These are phyloP conservation scores for Xylaria sp. DNA, from an alignment of 2,329 filamentous ascomycete species.

Conservation along the genomic window DNA sequence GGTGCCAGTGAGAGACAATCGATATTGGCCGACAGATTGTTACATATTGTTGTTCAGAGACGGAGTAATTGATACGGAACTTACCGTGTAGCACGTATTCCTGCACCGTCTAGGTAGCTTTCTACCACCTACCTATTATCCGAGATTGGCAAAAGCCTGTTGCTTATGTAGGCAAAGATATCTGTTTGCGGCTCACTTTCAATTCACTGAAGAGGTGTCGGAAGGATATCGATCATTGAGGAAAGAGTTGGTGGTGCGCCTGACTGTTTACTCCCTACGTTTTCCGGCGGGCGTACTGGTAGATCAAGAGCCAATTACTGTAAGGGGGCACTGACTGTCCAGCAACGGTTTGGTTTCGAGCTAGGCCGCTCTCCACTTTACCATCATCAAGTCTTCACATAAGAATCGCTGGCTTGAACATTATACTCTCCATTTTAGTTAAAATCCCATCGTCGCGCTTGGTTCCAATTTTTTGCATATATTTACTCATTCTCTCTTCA, in stretches of 20 bases:
- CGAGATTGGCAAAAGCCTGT: too few relatives aligned
- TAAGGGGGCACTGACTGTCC: constrained; percentile 36
- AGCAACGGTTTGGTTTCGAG: constrained; percentile 16
- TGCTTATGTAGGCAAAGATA: too few relatives aligned
- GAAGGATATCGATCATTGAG: background rate
- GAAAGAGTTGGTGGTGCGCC: background rate
- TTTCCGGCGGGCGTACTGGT: constrained; percentile 40
- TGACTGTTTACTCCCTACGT: constrained; percentile 35
- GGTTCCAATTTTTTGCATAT: background rate
- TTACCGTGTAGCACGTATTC: too few relatives aligned
- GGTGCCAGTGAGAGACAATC: too few relatives aligned
- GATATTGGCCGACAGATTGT: too few relatives aligned
- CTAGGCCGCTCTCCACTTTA: constrained; percentile 31
- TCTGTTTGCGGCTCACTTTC: too few relatives aligned
- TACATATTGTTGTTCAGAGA: too few relatives aligned
- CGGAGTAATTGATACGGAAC: too few relatives aligned
- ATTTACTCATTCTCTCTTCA: background rate
- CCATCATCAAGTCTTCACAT: constrained; percentile 28
- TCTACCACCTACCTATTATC: too few relatives aligned
- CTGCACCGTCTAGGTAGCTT: too few relatives aligned
- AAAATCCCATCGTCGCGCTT: background rate
- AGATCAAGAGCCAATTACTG: background rate
- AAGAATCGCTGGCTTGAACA: constrained; percentile 16
- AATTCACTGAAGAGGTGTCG: too few relatives aligned
- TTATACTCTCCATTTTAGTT: background rate